Evolutionary conservation across 805 yeast genomes (phyloP), one percentile per base, ranked within the genome.

Genomic region (Wickerhamomyces chaumierensis): DNA sequence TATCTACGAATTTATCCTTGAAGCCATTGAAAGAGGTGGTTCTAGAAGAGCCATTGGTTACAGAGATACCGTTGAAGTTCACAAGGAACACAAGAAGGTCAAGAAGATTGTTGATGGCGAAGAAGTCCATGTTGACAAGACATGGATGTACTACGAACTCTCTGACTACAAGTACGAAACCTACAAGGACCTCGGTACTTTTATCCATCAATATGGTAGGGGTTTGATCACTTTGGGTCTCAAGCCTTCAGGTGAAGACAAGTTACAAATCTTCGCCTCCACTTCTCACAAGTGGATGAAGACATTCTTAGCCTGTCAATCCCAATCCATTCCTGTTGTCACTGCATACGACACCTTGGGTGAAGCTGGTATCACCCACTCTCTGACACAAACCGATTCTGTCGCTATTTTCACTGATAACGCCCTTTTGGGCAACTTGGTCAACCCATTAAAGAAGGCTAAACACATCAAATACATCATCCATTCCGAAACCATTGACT

Each of bases 281-380:
- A 92, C 98, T 13, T 82, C 94, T 14, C 80, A 75, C 40, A 76
- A 75, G 55, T 90, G 97, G 97, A 74, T 90, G 85, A 82, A 84
- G 63, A 73, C 84, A 25, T 90, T 77, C 47, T 59, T 85, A 42
- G 95, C 88, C 14, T 71, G 85, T 38, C 74, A 75, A 50, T 66
- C 87, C 38, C 96, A 86, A 61, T 63, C 72, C 36, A 79, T 92
- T 43, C 83, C 97, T 18, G 71, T 82, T 41, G 97, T 87, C 32
- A 92, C 98, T 14, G 97, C 98, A 31, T 92, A 92, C 61, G 96
- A 88, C 60, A 86, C 96, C 33, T 69, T 88, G 48, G 96, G 96
- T 41, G 94, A 86, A 61, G 70, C 71, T 29, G 95, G 95, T 18
- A 70, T 88, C 54, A 81, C 80, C 41, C 94, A 82, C 61, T 87